Evolutionary conservation across 2,329 filamentous ascomycete species (phyloP).

Genomic region (Colletotrichum liaoningense): DNA sequence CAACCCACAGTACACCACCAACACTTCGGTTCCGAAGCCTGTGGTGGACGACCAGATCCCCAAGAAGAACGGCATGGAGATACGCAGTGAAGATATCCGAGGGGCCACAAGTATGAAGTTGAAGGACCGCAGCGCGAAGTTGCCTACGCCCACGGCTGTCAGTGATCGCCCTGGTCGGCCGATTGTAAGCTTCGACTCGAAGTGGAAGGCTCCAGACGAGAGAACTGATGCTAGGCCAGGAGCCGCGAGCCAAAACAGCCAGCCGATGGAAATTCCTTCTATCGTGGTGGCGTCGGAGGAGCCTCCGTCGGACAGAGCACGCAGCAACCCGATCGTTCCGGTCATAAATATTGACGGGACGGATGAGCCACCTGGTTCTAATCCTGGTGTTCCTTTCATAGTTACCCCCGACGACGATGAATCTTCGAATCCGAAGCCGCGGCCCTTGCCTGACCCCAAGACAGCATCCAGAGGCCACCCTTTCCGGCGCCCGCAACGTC

Average conservation of each 20-base stretch:
- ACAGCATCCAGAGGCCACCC: constrained; percentile 43
- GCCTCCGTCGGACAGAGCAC: constrained; percentile 43
- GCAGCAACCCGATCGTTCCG: constrained; percentile 51
- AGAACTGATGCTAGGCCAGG: constrained; percentile 73
- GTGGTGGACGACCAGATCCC: constrained; percentile 57
- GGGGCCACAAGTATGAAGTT: constrained; percentile 90
- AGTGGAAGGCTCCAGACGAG: constrained; percentile 81
- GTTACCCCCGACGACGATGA: constrained; percentile 57
- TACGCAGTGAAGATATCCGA: constrained; percentile 88
- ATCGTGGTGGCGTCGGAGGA: constrained; percentile 64
- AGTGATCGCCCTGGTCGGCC: constrained; percentile 91
- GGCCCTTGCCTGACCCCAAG: constrained; percentile 62
- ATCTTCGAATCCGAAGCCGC: constrained; percentile 35
- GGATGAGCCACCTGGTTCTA: neutral
- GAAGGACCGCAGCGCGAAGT: constrained; percentile 85
- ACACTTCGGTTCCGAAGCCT: constrained; percentile 55
- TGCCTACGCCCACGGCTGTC: constrained; percentile 90
- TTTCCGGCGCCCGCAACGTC: constrained; percentile 58
- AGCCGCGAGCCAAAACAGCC: constrained; percentile 55
- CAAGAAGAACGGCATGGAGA: constrained; percentile 83
- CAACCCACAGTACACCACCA: constrained; percentile 83
- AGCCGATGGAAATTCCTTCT: constrained; percentile 61
- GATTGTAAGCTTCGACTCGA: constrained; percentile 95
- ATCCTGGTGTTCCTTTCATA: constrained; percentile 48
- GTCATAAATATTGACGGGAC: constrained; percentile 57